Evolutionary conservation across 169 alveolate species (phyloP).

Genomic region (Perkinsus olseni): DNA sequence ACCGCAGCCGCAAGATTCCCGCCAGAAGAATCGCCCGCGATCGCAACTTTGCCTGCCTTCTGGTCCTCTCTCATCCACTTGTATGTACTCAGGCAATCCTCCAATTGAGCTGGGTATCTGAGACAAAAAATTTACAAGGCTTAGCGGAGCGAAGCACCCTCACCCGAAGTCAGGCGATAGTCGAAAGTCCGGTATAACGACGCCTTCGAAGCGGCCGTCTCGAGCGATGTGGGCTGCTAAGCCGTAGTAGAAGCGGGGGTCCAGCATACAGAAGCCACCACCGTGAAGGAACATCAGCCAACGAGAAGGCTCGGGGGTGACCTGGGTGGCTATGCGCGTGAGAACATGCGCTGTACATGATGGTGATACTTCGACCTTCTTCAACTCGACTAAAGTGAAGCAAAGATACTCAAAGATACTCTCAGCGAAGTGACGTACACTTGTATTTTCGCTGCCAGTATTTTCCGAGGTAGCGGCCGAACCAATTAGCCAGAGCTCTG

Average conservation of each 20-base stretch:
- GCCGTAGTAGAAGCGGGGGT: not conserved
- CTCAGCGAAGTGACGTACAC: not conserved
- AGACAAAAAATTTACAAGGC: not conserved
- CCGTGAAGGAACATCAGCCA: not conserved
- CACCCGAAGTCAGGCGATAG: not conserved
- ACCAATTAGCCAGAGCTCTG: not conserved
- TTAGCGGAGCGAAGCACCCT: not conserved
- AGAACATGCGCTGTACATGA: not conserved
- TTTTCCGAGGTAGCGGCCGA: not conserved
- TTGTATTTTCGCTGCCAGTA: not conserved
- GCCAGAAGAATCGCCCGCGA: not conserved
- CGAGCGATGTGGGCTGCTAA: not conserved
- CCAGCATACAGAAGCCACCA: not conserved
- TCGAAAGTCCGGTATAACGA: not conserved
- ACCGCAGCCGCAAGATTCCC: not conserved
- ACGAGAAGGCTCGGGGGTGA: not conserved
- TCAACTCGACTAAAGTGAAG: not conserved
- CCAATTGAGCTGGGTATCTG: not conserved
- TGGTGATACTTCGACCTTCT: not conserved
- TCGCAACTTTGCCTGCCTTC: not conserved
- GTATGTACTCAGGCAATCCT: not conserved
- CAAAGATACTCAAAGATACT: not conserved
- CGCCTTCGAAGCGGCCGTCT: not conserved
- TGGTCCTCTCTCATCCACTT: not conserved
- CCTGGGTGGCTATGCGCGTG: not conserved